Evolutionary conservation across 83 land plant genomes (phyloP), one percentile per base, ranked within the genome.

Genomic region (Diphasiastrum complanatum): DNA sequence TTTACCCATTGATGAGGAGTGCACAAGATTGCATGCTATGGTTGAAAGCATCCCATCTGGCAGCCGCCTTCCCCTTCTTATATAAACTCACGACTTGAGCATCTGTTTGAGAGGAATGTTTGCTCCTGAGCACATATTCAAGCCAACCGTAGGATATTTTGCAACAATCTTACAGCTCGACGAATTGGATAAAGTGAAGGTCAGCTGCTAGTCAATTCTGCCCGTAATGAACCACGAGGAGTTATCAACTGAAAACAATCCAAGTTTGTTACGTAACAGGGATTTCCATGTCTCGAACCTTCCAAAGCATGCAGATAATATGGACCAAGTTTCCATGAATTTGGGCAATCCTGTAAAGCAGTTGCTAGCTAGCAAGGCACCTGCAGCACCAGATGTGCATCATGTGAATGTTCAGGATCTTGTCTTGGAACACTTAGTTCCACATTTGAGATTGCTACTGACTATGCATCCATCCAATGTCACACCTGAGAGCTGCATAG

Each of bases 331-430:
- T 40, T 8, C 12, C 8, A 40, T 8, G 8, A 8, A 16, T 16
- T 27, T 72, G 79, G 72, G 29, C 24, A 22, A 67, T 78, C 45
- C 46, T 72, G 18, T 56, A 1, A 66, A 66, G 68, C 33, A 59
- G 16, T 91, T 93, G 97, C 62, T 91, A 48, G 89, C 97, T 29
- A 63, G 67, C 30, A 75, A 76, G 29, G 66, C 83, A 51, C 85
- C 84, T 11, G 28, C 5, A 49, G 89, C 79, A 62, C 88, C 86
- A 28, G 57, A 62, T 65, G 59, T 91, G 28, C 59, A 51, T 8
- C 45, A 52, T 28, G 53, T 75, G 28, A 72, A 76, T 33, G 46
- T 74, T 41, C 82, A 78, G 8, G 82, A 82, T 20, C 69, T 86
- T 20, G 81, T 82, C 30, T 14, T 79, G 25, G 61, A 68, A 46